These are phyloP conservation scores for Fraxinus excelsior DNA, from an alignment of 257 asterid genomes.

Conservation along the genomic window DNA sequence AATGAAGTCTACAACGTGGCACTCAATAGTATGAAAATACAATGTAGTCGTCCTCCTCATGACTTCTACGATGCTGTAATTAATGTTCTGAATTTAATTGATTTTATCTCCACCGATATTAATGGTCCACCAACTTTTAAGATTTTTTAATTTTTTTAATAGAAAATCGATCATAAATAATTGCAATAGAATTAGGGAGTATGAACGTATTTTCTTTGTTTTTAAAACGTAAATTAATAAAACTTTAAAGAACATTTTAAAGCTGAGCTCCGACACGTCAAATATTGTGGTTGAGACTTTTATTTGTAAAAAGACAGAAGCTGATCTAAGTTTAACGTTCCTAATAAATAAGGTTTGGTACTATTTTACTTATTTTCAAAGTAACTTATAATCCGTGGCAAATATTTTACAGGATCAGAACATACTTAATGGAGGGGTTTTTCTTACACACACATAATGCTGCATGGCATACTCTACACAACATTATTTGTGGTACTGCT, in stretches of 20 bases:
- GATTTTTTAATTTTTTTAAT: neutral
- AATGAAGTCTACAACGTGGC: neutral
- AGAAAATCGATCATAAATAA: neutral
- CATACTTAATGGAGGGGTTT: constrained; percentile 88
- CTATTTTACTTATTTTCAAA: neutral
- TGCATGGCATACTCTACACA: constrained; percentile 97
- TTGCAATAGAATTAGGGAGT: neutral
- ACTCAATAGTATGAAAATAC: neutral
- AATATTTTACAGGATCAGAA: constrained; percentile 54
- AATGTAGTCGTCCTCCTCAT: neutral
- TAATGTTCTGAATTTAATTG: neutral
- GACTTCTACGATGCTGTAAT: neutral
- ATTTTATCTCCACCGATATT: neutral
- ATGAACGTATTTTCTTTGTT: neutral
- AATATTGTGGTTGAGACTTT: constrained; percentile 6
- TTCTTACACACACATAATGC: constrained; percentile 92
- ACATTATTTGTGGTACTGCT: constrained; percentile 86
- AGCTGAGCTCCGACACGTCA: neutral
- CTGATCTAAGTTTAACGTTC: neutral
- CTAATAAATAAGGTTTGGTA: neutral
- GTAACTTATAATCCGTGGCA: neutral
- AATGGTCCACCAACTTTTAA: neutral
- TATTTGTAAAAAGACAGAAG: neutral
- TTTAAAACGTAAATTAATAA: neutral
- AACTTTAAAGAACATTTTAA: neutral